These are phyloP conservation scores for Achaetomium macrosporum DNA, from an alignment of 2,329 filamentous ascomycete genomes.

Conservation along the genomic window DNA sequence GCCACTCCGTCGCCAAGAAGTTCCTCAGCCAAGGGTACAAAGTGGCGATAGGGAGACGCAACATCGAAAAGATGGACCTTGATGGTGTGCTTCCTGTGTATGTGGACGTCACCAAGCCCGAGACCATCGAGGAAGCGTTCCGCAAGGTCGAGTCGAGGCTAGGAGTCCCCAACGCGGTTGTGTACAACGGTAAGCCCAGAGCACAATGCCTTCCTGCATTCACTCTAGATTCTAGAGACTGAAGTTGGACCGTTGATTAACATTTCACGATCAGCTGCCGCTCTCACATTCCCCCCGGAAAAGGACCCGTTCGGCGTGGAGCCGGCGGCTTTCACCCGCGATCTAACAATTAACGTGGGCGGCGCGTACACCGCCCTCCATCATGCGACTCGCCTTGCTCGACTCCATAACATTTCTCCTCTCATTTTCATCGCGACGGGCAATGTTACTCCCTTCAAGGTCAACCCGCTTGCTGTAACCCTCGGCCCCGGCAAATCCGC, in stretches of 20 bases:
- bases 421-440: conserved; percentile 2
- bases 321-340: neutral
- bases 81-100: neutral
- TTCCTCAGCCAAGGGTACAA: conserved; percentile 2
- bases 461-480: neutral
- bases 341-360: neutral
- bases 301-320: conserved; percentile 2
- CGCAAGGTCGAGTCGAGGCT: conserved; percentile 1
- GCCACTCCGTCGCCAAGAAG: neutral
- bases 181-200: neutral
- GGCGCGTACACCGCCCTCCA: conserved; percentile 1
- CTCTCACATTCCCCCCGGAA: neutral
- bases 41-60: neutral
- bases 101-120: neutral
- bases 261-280: neutral
- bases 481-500: neutral
- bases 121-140: conserved; percentile 1
- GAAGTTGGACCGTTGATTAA: neutral
- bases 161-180: neutral
- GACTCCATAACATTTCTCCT: neutral
- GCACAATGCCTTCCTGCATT: too few species aligned
- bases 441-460: conserved; percentile 3
- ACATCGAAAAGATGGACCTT: neutral
- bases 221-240: neutral
- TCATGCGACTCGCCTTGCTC: conserved; percentile 1